Percentiles rank a stretch among this genome's conserved stretches.
Evolutionary conservation across 75 land plant genomes (phyloP).

Genomic region (Isoetes taiwanensis): DNA sequence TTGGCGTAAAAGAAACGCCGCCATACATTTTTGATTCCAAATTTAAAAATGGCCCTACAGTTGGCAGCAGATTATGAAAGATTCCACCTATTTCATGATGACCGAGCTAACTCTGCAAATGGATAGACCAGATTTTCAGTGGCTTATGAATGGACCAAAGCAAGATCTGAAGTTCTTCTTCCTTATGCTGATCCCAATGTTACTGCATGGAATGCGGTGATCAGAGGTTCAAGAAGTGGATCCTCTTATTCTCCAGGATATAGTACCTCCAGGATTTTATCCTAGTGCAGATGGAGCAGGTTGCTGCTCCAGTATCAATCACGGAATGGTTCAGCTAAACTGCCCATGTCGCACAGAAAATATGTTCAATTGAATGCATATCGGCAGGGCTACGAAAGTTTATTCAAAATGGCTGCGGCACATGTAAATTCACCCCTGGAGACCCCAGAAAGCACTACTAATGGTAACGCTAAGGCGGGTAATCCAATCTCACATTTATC

Average conservation of each 20-base stretch:
- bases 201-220: conserved; percentile 95
- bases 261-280: conserved; percentile 83
- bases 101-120: conserved; percentile 58
- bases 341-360: conserved; percentile 42
- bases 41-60: conserved; percentile 58
- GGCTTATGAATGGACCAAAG: conserved; percentile 92
- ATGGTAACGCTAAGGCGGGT: conserved; percentile 95
- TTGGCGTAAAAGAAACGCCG: conserved; percentile 76
- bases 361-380: conserved; percentile 39
- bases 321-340: conserved; percentile 85
- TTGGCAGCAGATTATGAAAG: conserved; percentile 58
- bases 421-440: conserved; percentile 86
- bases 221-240: conserved; percentile 88
- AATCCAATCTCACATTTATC: not conserved
- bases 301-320: conserved; percentile 67
- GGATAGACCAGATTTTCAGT: conserved; percentile 75
- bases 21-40: conserved; percentile 81
- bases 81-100: conserved; percentile 68
- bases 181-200: conserved; percentile 89
- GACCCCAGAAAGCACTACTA: conserved; percentile 86
- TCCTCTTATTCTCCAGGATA: conserved; percentile 80
- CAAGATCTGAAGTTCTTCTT: conserved; percentile 81
- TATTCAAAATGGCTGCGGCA: conserved; percentile 57
- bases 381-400: conserved; percentile 63
- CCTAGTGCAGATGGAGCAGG: conserved; percentile 86